Percentiles rank a stretch among this genome's conserved stretches.
These are phyloP conservation scores for Rhinocladiella similis DNA, from an alignment of 2,329 filamentous ascomycete species.

Conservation along the genomic window DNA sequence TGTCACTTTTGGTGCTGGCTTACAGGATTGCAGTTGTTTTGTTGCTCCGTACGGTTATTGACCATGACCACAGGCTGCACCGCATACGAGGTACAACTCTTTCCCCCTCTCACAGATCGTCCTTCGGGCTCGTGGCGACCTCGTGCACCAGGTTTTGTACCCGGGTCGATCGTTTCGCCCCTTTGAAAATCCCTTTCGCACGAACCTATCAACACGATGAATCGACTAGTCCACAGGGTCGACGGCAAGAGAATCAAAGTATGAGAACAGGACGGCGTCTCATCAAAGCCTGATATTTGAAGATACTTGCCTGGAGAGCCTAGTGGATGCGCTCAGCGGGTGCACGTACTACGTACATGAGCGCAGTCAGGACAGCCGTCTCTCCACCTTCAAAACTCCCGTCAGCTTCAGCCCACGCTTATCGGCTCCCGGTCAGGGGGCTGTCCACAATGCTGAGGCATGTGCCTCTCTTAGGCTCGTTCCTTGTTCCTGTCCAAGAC, in stretches of 20 bases:
- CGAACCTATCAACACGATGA: not conserved
- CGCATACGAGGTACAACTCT: not conserved
- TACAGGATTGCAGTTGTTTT: no score
- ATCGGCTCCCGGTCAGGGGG: not conserved
- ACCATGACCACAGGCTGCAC: no score
- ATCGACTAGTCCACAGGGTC: not conserved
- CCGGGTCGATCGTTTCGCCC: not conserved
- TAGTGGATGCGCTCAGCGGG: no score
- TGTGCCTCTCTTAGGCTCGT: not conserved
- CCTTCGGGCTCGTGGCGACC: slow-evolving; percentile 1
- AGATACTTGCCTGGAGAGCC: no score
- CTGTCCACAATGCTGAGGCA: not conserved
- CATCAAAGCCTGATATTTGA: no score
- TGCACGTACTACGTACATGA: no score
- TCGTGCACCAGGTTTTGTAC: slow-evolving; percentile 1
- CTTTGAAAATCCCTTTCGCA: not conserved
- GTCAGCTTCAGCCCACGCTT: not conserved
- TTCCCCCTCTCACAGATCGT: not conserved
- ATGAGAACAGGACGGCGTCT: no score
- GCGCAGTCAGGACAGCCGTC: no score
- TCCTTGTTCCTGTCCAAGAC: not conserved
- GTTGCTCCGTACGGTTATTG: no score
- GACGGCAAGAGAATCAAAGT: no score
- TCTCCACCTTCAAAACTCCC: no score
- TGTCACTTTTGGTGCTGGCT: not conserved